Base-by-base conservation (phyloP, 2,329 filamentous ascomycete genomes). In the Stachybotrys chlorohalonatus region DNA sequence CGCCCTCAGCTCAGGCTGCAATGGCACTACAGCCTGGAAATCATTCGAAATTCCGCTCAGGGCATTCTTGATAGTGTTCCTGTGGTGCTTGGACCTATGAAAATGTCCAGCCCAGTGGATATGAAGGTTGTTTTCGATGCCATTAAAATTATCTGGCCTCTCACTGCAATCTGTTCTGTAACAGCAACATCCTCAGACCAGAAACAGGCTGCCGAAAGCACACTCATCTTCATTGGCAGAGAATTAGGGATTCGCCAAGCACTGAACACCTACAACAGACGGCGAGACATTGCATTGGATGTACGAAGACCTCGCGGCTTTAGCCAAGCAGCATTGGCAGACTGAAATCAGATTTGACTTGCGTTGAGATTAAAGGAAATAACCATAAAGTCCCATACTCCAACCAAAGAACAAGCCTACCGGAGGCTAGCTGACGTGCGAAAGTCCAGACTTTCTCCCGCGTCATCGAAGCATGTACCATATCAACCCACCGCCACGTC, bases 211-310 rank as follows among this genome's bases (percentile, higher is more conserved):
- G 72, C 72, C 9, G 57, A 60, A 31, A 48, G 48, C 31, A 61
- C 63, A 5, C 57, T 74, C 13, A 49, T 56, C 3, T 65, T 67
- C 24, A 71, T 73, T 39, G 72, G 70, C 6, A 64, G 57, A 9
- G 69, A 72, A 47, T 56, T 69, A 16, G 72, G 72, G 8, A 63
- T 74, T n/a, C 62, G 64, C 47, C 69, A 73, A 53, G 72, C 70
- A 2, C 55, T 73, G 36, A 63, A 58, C 17, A 60, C 58, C 9
- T 57, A 62, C 46, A 54, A 60, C 5, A 59, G 13, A 52, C 7
- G 53, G 36, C 5, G 50, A 56, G n/a, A 17, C 50, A 11, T 55
- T 68, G 30, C 68, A 68, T 17, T 46, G 1, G 66, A 70, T 55
- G 64, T 65, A 6, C 58, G 57, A 39, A 46, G 54, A 15, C 68